Evolutionary conservation across 306 rosid genomes (phyloP).

Genomic region (Amphicarpaea edgeworthii): DNA sequence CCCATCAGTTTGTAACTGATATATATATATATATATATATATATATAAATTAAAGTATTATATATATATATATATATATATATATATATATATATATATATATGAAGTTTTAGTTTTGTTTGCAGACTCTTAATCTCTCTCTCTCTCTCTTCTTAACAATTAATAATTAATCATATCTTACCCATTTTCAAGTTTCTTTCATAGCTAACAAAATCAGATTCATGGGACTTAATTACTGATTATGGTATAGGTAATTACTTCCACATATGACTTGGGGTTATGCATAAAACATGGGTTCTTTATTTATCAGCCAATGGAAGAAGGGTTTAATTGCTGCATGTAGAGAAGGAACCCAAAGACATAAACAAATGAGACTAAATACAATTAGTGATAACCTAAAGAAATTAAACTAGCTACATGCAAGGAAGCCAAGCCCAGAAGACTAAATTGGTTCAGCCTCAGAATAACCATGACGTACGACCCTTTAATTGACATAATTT

Average conservation of each 20-base stretch:
- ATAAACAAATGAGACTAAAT: not conserved
- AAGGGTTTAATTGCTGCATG: not conserved
- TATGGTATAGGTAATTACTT: no score
- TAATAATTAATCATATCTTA: not conserved
- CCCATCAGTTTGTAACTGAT: constrained; percentile 31
- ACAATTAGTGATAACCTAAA: not conserved
- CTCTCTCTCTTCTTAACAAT: not conserved
- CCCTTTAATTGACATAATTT: not conserved
- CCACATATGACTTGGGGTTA: no score
- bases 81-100: not conserved
- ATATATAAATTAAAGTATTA: no score
- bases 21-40: no score
- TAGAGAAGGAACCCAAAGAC: not conserved
- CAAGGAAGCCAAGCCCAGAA: not conserved
- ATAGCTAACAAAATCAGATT: not conserved
- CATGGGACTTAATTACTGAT: no score
- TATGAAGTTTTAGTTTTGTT: not conserved
- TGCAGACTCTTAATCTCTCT: not conserved
- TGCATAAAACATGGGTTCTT: no score
- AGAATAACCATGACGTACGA: not conserved
- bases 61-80: no score
- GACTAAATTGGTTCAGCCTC: not conserved
- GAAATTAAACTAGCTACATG: no score
- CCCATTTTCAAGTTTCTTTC: not conserved
- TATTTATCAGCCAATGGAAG: not conserved